Conservation (phyloP, 768 basidiomycete species). For the Cystobasidium tubakii region DNA sequence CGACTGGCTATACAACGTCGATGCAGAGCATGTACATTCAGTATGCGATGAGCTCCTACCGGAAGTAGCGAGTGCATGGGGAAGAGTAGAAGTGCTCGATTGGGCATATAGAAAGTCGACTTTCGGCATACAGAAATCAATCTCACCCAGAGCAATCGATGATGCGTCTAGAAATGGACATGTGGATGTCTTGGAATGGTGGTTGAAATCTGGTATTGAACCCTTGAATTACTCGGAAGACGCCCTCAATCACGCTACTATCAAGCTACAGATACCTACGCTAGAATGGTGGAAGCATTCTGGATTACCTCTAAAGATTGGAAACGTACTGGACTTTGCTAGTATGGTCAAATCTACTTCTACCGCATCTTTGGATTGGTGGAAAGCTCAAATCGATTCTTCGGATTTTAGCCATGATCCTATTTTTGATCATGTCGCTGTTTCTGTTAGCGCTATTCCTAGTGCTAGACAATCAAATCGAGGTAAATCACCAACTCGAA, state of each 20-base stretch:
- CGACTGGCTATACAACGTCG: slow-evolving; percentile 55
- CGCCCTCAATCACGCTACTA: slow-evolving; percentile 70
- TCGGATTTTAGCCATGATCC: background rate
- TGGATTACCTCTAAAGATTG: slow-evolving; percentile 66
- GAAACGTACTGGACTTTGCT: slow-evolving; percentile 78
- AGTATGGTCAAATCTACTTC: slow-evolving; percentile 62
- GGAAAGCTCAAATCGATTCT: slow-evolving; percentile 61
- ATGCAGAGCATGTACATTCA: slow-evolving; percentile 52
- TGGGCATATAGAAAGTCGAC: slow-evolving; percentile 69
- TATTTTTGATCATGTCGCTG: background rate
- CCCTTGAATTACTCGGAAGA: slow-evolving; percentile 70
- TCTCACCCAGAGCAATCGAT: slow-evolving; percentile 59
- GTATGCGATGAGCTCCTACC: slow-evolving; percentile 55
- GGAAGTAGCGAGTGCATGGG: slow-evolving; percentile 69
- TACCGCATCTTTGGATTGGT: slow-evolving; percentile 74
- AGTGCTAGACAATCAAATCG: background rate
- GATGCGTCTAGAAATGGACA: slow-evolving; percentile 72
- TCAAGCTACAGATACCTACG: slow-evolving; percentile 68
- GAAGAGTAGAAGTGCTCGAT: slow-evolving; percentile 64
- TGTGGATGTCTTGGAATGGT: slow-evolving; percentile 72
- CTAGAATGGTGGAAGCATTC: slow-evolving; percentile 73
- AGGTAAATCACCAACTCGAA: background rate
- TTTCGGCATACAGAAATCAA: slow-evolving; percentile 55
- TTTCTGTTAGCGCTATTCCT: background rate
- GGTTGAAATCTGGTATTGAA: slow-evolving; percentile 56